These are phyloP conservation scores for Pseudofabraea citricarpa DNA, from an alignment of 2,329 filamentous ascomycete genomes.

Conservation along the genomic window DNA sequence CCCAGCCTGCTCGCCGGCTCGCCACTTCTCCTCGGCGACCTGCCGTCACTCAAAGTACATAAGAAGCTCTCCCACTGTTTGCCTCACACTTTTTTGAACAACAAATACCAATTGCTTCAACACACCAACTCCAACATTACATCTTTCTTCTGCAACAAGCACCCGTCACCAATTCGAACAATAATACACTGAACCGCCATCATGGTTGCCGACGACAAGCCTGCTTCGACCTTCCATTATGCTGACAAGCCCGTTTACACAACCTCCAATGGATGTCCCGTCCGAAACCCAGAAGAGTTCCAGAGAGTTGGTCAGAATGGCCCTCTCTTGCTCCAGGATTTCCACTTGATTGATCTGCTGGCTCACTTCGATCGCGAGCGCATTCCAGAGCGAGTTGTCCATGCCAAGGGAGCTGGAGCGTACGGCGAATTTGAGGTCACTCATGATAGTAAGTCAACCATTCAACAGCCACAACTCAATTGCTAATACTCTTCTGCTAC, in stretches of 20 bases:
- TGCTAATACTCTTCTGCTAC: not conserved
- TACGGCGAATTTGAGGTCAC: constrained; percentile 28
- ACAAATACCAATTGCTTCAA: not conserved
- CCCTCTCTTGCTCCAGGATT: constrained; percentile 59
- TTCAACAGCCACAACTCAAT: not conserved
- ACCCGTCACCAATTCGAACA: not conserved
- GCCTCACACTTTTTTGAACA: not conserved
- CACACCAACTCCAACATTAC: not conserved
- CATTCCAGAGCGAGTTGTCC: constrained; percentile 52
- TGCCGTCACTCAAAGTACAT: not conserved
- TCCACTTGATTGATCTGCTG: constrained; percentile 59
- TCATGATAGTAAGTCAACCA: constrained; percentile 26
- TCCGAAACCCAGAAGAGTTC: constrained; percentile 45
- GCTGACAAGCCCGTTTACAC: constrained; percentile 55
- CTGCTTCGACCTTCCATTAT: constrained; percentile 46
- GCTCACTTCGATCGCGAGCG: constrained; percentile 48
- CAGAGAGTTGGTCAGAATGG: constrained; percentile 52
- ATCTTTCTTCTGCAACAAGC: not conserved
- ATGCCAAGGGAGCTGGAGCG: constrained; percentile 50
- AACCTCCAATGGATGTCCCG: constrained; percentile 54
- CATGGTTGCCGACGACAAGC: constrained; percentile 39
- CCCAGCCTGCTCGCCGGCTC: not conserved
- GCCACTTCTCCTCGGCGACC: not conserved
- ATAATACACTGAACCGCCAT: constrained; percentile 16
- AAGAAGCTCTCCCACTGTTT: not conserved